Evolutionary conservation across 106 monocot genomes (phyloP), one percentile per base, ranked within the genome.

Genomic region (Apostasia ramifera): DNA sequence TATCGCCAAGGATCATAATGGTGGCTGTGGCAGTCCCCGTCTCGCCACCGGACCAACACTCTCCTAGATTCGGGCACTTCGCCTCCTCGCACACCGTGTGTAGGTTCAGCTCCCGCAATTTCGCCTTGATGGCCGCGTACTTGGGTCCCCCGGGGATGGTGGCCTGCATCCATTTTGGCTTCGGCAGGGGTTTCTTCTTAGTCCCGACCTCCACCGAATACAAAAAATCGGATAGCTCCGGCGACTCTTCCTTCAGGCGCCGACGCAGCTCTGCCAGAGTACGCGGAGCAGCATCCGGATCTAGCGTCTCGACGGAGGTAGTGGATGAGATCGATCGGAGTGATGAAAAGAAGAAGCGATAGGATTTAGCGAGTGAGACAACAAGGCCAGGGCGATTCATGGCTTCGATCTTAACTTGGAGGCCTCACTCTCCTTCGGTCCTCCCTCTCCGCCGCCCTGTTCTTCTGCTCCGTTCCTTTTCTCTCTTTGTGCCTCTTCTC

Each of bases 31-130:
- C 94, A 1, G 94, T 95, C 47, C 91, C 94, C 1, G 91, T 95
- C 81, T 95, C 94, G 0, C 94, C 94, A 0, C 94, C 94, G 6
- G 94, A 95, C 94, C 94, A 95, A 75, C 94, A 95, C 78, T 95
- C 94, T 1, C 88, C 94, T 1, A 95, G 71, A 55, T 95, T 95
- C 3, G 94, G 94, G 68, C 94, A 95, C 73, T 79, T 68, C 37
- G 94, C 94, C 83, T 95, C 94, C 88, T 95, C 94, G 76, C 94
- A 95, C 1, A 95, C 94, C 0, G 94, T 95, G 63, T 95, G 94
- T 10, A 95, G 85, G 58, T 88, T 95, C 13, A 88, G 75, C 72
- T 95, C 88, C 73, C 91, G 74, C 51, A 95, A 70, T 67, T 88
- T 91, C 8, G 88, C 80, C 88, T 91, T 91, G 73, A 95, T 95